phyloP scores from a whole-genome alignment of 2,329 filamentous ascomycete genomes.

The Alternaria viburni region DNA sequence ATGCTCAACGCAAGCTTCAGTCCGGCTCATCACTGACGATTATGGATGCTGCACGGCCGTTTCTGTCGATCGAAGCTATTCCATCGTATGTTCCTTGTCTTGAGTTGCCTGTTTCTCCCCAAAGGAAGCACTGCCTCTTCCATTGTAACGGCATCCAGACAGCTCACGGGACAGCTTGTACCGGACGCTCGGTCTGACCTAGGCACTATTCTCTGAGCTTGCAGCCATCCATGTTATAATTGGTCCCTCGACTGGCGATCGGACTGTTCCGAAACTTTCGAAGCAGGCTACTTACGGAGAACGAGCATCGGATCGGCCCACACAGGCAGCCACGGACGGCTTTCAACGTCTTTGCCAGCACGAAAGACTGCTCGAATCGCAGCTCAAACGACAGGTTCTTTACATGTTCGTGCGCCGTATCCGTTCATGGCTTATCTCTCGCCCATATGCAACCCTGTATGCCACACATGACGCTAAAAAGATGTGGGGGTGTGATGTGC shows the following conservation, averaged over 20 bases:
- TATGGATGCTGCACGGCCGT: not conserved
- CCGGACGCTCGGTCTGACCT: not conserved
- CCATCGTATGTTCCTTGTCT: not conserved
- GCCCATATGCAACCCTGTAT: not conserved
- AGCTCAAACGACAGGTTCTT: not conserved
- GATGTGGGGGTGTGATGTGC: not conserved
- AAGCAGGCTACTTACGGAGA: not conserved
- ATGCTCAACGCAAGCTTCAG: constrained; percentile 1
- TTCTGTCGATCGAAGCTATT: not conserved
- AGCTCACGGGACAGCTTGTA: not conserved
- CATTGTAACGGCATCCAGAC: not conserved
- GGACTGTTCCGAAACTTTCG: constrained; percentile 9
- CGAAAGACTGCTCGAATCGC: no score
- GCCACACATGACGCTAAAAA: not conserved
- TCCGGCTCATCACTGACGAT: not conserved
- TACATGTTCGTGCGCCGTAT: not conserved
- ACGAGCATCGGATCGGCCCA: constrained; percentile 5
- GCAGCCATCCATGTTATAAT: not conserved
- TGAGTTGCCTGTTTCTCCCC: not conserved
- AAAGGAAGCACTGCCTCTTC: not conserved
- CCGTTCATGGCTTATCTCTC: not conserved
- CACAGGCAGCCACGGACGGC: not conserved
- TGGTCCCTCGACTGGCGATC: not conserved
- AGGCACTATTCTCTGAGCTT: constrained; percentile 1
- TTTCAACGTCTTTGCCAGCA: not conserved